phyloP scores from a whole-genome alignment of 2,329 filamentous ascomycete genomes.

The Dothideomycetes sp. region DNA sequence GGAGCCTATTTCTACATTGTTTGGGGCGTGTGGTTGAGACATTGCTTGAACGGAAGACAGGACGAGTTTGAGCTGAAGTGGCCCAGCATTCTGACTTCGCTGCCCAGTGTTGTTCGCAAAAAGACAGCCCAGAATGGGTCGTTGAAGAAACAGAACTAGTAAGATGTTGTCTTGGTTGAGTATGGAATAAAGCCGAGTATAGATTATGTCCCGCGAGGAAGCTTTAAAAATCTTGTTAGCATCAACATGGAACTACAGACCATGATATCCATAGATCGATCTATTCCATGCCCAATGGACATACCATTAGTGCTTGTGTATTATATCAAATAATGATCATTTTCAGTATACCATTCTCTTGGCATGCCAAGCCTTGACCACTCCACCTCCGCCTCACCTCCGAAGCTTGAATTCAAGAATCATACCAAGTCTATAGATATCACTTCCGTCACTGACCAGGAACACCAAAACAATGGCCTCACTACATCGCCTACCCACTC shows the following conservation, averaged over 20 bases:
- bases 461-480: no score
- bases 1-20: constrained; percentile 77
- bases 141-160: constrained; percentile 20
- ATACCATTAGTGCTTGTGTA: no score
- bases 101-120: constrained; percentile 40
- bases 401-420: neutral
- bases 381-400: neutral
- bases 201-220: no score
- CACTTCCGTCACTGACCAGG: no score
- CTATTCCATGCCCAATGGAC: no score
- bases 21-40: constrained; percentile 74
- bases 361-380: neutral
- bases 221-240: no score
- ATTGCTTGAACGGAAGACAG: constrained; percentile 62
- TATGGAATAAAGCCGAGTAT: no score
- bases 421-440: no score
- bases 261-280: no score
- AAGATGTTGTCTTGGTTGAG: neutral
- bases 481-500: neutral
- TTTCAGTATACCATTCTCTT: neutral
- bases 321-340: no score
- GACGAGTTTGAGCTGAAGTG: constrained; percentile 62
- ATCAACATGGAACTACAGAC: no score
- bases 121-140: constrained; percentile 14
- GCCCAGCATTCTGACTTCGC: constrained; percentile 47